Base-by-base conservation (phyloP, 1,139 yeast species). In the Hansenula sp. region DNA sequence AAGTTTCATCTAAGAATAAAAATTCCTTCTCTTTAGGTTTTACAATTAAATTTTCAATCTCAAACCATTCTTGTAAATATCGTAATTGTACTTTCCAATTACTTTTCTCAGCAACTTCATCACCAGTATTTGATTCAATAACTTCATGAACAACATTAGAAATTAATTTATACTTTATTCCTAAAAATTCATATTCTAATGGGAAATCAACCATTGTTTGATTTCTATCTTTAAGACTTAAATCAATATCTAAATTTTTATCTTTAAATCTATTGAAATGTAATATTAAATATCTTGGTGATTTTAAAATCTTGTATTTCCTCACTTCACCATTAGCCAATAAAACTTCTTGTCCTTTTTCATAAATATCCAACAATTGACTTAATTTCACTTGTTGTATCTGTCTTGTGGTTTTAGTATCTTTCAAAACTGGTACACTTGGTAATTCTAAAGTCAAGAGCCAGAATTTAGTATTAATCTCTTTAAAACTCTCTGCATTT, bases 151-250 rank as follows among this genome's bases (percentile, higher is more conserved):
- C 69, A 2, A 83, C 60, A 52, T 77, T 79, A 9, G 75, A 69
- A 1, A 77, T 54, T 14, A 82, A 59, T 37, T 60, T 64, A 57
- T 81, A 85, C 4, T 56, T 48, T 3, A 37, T 36, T 2, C 47
- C 41, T 6, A 52, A 26, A 26, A 54, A 47, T 9, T 44, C 41
- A 31, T 62, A 50, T 16, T 59, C 62, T 2, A 71, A 62, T 6
- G 82, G 76, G 53, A 77, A 83, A 37, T 74, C 79, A 3, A 86
- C 85, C 25, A 84, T 74, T 0, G 85, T 80, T 30, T 78, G 77
- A 52, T 81, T 83, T 37, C 78, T 65, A 41, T 68, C 69, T 35
- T 65, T 66, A 12, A 66, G 60, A 10, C 56, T 53, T 2, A 64
- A 50, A 8, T 68, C 65, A 7, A 55, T 50, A 6, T 66, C 61